phyloP scores from a whole-genome alignment of 2,329 filamentous ascomycete species.

The Talaromyces sp. region DNA sequence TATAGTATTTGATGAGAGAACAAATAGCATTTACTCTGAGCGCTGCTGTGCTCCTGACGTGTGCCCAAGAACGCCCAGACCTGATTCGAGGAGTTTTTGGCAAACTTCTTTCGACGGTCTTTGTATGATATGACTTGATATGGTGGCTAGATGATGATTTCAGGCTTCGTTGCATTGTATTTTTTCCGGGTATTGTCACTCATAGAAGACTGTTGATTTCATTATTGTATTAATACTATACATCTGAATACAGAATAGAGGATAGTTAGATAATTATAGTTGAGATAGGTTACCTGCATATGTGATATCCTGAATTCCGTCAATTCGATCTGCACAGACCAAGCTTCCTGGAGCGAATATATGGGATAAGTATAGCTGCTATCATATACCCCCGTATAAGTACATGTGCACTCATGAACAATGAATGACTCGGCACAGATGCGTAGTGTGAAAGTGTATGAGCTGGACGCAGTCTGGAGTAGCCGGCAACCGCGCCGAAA shows the following conservation, averaged over 20 bases:
- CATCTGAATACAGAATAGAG: not conserved
- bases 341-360: not conserved
- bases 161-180: not conserved
- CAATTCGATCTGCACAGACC: not conserved
- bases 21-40: slow-evolving; percentile 63
- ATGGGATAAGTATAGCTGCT: not conserved
- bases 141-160: not conserved
- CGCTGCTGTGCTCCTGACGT: slow-evolving; percentile 67
- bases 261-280: not conserved
- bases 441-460: not conserved
- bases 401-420: not conserved
- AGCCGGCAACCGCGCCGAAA: not conserved
- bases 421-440: not conserved
- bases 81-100: slow-evolving; percentile 68
- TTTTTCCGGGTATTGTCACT: not conserved
- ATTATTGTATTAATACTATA: not conserved
- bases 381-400: not conserved
- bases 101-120: slow-evolving; percentile 49
- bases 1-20: slow-evolving; percentile 64
- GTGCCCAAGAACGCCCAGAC: slow-evolving; percentile 58
- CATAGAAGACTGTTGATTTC: not conserved
- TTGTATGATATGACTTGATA: slow-evolving; percentile 1
- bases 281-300: too few species aligned
- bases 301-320: not conserved
- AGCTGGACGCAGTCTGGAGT: not conserved